Base-by-base conservation (phyloP, 2,329 filamentous ascomycete species). In the Fusarium sp. region DNA sequence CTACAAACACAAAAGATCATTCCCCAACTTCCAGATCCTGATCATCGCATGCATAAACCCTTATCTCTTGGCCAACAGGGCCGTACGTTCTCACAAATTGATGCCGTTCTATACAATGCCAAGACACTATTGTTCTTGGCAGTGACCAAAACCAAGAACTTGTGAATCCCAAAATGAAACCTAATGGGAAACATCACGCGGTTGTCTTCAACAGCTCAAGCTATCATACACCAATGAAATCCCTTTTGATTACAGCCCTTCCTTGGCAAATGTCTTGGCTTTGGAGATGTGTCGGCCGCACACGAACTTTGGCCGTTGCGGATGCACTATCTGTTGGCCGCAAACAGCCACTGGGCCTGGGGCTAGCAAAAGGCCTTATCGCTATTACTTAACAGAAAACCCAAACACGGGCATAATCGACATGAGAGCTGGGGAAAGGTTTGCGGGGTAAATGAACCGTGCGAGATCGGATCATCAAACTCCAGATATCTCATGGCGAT, bases 91-190 rank as follows among this genome's bases (percentile, higher is more conserved):
- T 19, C 32, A 23, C 8, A 15, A 40, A n/a, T 38, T 32, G 26
- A 44, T 38, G 21, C 8, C 28, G 32, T 36, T 20, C n/a, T 45
- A 26, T 34, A 40, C 34, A 40, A 19, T 34, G 66, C 60, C 60
- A 63, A 64, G 66, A 60, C 28, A 43, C 52, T 34, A 23, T 6
- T 28, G 7, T 14, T 36, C 66, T 69, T 69, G 66, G 66, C 66
- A 28, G 34, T 32, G 46, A 56, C 38, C 38, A 36, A 49, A 47
- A 56, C 59, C 48, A 52, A 47, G 56, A 59, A 60, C 10, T 7
- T 32, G 24, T 21, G n/a, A 30, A 43, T 20, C n/a, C 36, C 34
- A 24, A 39, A 43, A 23, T 34, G 38, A 51, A n/a, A 20, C 42
- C 52, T 23, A 62, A 62, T 49, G 2, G 28, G 62, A 57, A 49